A percentile compares a stretch with the other conserved stretches of the same genome.
These are phyloP conservation scores for Leccinum rimulosum DNA, from an alignment of 768 basidiomycete genomes.

Conservation along the genomic window DNA sequence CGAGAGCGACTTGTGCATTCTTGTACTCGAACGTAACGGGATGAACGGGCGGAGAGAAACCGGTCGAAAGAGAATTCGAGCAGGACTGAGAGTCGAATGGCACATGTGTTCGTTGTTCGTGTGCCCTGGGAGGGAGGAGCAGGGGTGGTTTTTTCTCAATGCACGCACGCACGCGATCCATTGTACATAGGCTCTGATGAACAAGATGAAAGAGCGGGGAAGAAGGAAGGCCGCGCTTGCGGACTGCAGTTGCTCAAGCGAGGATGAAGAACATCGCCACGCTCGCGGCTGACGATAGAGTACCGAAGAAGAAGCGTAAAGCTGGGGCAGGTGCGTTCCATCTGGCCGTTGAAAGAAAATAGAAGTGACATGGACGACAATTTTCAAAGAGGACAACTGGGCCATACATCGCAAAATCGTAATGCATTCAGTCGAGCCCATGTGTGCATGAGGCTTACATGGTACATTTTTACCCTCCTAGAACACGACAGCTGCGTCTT, in stretches of 20 bases:
- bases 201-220: constrained; percentile 79
- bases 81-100: constrained; percentile 23
- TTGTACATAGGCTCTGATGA: constrained; percentile 64
- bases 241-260: constrained; percentile 89
- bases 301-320: constrained; percentile 83
- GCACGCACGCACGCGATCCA: too few species aligned
- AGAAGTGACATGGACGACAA: constrained; percentile 3
- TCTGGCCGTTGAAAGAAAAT: background rate
- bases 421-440: constrained; percentile 21
- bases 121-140: constrained; percentile 23
- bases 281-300: constrained; percentile 82
- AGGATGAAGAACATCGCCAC: constrained; percentile 95
- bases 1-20: constrained; percentile 27
- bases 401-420: constrained; percentile 97
- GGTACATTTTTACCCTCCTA: constrained; percentile 24
- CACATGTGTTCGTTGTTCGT: constrained; percentile 14
- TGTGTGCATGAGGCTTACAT: background rate
- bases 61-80: constrained; percentile 27
- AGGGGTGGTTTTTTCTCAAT: background rate
- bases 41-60: constrained; percentile 26
- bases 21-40: constrained; percentile 39
- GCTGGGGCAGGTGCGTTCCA: constrained; percentile 61
- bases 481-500: constrained; percentile 71
- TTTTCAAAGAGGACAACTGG: constrained; percentile 84
- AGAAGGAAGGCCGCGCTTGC: constrained; percentile 76